phyloP scores from a whole-genome alignment of 768 basidiomycete species.

The Suillus discolor region DNA sequence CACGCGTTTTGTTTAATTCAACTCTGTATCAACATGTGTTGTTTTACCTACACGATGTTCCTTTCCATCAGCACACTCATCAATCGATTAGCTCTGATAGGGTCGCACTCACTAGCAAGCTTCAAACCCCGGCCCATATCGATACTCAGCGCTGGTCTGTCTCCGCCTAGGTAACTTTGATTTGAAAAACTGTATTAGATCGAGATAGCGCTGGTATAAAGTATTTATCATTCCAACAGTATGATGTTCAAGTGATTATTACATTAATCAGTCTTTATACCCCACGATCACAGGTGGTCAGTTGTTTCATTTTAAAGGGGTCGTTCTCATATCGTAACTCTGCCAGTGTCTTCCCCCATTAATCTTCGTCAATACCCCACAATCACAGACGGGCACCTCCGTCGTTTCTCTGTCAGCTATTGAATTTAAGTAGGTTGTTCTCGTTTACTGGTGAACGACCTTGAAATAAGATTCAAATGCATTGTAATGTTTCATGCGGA shows the following conservation, averaged over 20 bases:
- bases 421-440: background rate
- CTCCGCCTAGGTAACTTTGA: background rate
- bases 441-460: background rate
- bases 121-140: background rate
- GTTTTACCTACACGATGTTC: background rate
- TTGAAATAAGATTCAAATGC: background rate
- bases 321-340: background rate
- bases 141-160: background rate
- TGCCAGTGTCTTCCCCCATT: background rate
- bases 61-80: background rate
- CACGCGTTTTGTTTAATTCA: background rate
- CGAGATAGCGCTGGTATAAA: background rate
- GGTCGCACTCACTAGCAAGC: background rate
- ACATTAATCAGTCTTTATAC: background rate
- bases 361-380: background rate
- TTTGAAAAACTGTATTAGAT: background rate
- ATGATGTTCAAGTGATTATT: background rate
- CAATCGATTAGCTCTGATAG: constrained; percentile 2
- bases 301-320: background rate
- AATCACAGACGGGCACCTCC: background rate
- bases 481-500: background rate
- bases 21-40: constrained; percentile 3
- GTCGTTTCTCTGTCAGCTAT: background rate
- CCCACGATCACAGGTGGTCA: background rate
- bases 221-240: background rate